phyloP scores from a whole-genome alignment of 495 filamentous ascomycete genomes.

The Penicillium canariense region DNA sequence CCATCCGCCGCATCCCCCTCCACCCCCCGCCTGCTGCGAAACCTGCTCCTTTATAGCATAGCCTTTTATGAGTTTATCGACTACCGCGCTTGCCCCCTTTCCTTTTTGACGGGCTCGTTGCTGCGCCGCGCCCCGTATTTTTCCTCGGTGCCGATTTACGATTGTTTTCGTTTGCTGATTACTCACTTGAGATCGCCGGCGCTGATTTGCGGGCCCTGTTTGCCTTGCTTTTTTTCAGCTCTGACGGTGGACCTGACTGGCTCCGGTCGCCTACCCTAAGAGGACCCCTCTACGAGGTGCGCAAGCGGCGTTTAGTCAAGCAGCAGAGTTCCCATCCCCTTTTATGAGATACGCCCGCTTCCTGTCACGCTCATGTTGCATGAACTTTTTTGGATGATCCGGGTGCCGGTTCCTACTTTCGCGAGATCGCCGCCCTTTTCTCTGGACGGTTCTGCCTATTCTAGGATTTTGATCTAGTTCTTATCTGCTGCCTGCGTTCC shows the following conservation, averaged over 20 bases:
- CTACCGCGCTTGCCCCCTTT: slow-evolving; percentile 24
- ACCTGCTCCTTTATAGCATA: slow-evolving; percentile 18
- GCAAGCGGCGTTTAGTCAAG: slow-evolving; percentile 16
- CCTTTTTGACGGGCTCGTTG: background rate
- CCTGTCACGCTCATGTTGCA: slow-evolving; percentile 15
- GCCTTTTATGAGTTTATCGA: slow-evolving; percentile 20
- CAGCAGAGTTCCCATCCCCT: slow-evolving; percentile 16
- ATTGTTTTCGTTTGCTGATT: slow-evolving; percentile 9
- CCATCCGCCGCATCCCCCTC: too few species aligned
- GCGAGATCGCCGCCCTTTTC: slow-evolving; percentile 7
- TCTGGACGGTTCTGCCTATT: background rate
- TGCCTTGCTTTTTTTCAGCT: slow-evolving; percentile 17
- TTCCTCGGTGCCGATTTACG: background rate
- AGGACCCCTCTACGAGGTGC: slow-evolving; percentile 4
- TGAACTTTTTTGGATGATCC: slow-evolving; percentile 21
- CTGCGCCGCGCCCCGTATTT: slow-evolving; percentile 3
- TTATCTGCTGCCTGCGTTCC: background rate
- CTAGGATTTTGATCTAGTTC: background rate
- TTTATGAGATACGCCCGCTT: slow-evolving; percentile 24
- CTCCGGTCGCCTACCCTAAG: slow-evolving; percentile 48
- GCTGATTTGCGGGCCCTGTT: slow-evolving; percentile 20
- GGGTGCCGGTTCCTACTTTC: background rate
- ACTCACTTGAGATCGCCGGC: slow-evolving; percentile 7
- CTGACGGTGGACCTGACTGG: slow-evolving; percentile 63
- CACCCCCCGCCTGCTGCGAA: slow-evolving; percentile 1